Base-by-base conservation (phyloP, 2,329 filamentous ascomycete species). In the Neopestalotiopsis sp. region DNA sequence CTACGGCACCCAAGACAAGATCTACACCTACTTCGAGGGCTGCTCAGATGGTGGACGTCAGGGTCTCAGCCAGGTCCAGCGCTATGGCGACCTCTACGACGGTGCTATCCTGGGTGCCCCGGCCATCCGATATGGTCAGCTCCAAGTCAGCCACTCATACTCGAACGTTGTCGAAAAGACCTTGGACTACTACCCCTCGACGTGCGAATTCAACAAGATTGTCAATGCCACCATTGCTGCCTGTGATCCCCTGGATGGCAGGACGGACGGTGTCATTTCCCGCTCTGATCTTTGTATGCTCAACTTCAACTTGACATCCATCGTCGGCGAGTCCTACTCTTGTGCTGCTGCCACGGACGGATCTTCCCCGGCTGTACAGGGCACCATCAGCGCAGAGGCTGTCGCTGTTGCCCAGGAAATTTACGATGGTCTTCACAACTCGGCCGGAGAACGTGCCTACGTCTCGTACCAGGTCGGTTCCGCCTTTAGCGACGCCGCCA, bases 391-490 rank as follows among this genome's bases (percentile, higher is more conserved):
- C 12, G 75, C 76, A 6, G 68, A 80, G 57, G 79, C 67, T 10
- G 71, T 80, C 1, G 77, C 76, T 1, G 75, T 81, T 17, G 74
- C 76, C 7, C 70, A 76, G 32, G 70, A 72, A 12, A 76, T 80
- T 30, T 74, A 76, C 66, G 74, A 78, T 14, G 79, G 79, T 30
- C 72, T 79, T 2, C 72, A 75, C 49, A 75, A 78, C 70, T 76
- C 76, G 1, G 34, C 76, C 28, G 76, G 76, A 28, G 66, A 78
- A 28, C 76, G 74, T 3, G 79, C 74, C 12, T 81, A 80, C 72
- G 67, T 80, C 34, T 75, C 76, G 40, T 81, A 73, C 61, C 77
- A 79, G 69, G 72, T 73, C 14, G 76, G 71, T 14, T 77, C 77
- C 2, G 59, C 70, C 0, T 76, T 80, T n/a, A 71, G 65, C 1